Conservation (phyloP, 225 moss, liverwort and hornwort species). For the Anthoceros angustus region DNA sequence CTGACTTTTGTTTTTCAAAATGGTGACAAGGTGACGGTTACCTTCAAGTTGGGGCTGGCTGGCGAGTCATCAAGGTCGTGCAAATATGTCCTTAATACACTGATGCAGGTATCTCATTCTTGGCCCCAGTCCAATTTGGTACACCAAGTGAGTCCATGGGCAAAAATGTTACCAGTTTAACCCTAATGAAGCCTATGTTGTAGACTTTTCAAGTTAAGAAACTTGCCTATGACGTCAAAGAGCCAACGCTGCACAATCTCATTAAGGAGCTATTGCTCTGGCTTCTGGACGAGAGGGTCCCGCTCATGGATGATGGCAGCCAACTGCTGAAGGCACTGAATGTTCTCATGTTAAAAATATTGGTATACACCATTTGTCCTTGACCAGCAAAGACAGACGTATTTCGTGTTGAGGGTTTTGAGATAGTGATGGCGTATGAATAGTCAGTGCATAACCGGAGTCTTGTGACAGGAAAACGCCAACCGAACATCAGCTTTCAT, state of each 20-base stretch:
- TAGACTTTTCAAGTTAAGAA: constrained; percentile 96
- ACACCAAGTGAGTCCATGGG: not conserved
- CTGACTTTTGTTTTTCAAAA: no score
- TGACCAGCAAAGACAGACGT: no score
- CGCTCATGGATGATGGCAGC: constrained; percentile 86
- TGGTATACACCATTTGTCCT: constrained; percentile 17
- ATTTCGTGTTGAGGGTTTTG: no score
- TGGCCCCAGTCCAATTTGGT: not conserved
- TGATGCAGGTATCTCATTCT: constrained; percentile 39
- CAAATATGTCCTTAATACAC: constrained; percentile 96
- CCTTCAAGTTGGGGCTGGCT: constrained; percentile 83
- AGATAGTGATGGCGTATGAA: no score
- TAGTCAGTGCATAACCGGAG: no score
- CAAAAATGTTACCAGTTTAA: not conserved
- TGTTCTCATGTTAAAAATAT: constrained; percentile 90
- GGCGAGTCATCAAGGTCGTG: constrained; percentile 94
- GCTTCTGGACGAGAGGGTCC: constrained; percentile 89
- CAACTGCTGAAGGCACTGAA: constrained; percentile 89
- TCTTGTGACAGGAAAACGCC: constrained; percentile 50
- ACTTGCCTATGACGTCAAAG: constrained; percentile 70
- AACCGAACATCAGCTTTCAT: constrained; percentile 91
- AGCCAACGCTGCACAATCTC: constrained; percentile 68
- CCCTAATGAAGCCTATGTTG: constrained; percentile 8
- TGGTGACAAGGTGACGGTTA: constrained; percentile 39
- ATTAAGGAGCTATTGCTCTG: constrained; percentile 84